Evolutionary conservation across 352 stramenopile genomes (phyloP).

Genomic region (Discostella stelligera): DNA sequence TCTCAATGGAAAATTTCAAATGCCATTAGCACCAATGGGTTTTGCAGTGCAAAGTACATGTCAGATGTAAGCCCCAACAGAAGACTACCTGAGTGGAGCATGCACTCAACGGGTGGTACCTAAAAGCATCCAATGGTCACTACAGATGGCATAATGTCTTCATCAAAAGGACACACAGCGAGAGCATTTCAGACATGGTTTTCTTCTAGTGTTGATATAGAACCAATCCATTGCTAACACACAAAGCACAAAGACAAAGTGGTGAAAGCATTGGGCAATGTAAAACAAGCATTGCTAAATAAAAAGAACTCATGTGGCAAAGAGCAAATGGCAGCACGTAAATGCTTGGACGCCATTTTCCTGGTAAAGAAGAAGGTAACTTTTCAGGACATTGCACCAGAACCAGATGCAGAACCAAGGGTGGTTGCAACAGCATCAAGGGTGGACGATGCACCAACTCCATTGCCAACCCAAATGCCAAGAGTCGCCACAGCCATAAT

Average conservation of each 20-base stretch:
- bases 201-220: constrained; percentile 33
- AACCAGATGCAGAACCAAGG: not conserved
- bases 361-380: not conserved
- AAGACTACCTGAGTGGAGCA: constrained; percentile 15
- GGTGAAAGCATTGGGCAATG: constrained; percentile 17
- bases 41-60: constrained; percentile 23
- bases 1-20: no score
- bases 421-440: not conserved
- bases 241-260: constrained; percentile 29
- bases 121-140: constrained; percentile 38
- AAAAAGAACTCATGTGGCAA: not conserved
- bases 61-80: constrained; percentile 31
- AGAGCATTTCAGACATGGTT: constrained; percentile 15
- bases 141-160: constrained; percentile 49
- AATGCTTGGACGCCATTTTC: not conserved
- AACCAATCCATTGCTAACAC: constrained; percentile 37
- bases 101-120: constrained; percentile 12
- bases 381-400: not conserved
- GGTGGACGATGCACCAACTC: no score
- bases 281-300: constrained; percentile 4
- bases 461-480: no score
- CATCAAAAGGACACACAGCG: constrained; percentile 5
- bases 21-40: not conserved
- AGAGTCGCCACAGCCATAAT: no score
- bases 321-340: not conserved